Percentiles rank a stretch among this genome's conserved stretches.
phyloP scores from a whole-genome alignment of 345 rosid genomes.

The Sonneratia caseolaris region DNA sequence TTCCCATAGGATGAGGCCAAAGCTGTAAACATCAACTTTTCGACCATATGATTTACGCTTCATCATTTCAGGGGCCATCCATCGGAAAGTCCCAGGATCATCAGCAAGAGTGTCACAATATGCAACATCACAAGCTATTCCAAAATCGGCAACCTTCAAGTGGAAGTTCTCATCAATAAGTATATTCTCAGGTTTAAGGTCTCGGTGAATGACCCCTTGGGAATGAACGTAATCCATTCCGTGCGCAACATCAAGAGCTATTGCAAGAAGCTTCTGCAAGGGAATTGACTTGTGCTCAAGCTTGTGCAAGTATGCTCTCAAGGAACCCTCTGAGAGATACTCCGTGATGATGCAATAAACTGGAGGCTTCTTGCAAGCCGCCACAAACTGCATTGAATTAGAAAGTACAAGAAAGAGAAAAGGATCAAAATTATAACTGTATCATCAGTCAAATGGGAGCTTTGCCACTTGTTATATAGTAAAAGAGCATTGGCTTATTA shows the following conservation, averaged over 20 bases:
- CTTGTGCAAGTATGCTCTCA: slow-evolving; percentile 89
- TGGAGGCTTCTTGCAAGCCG: slow-evolving; percentile 69
- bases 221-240: slow-evolving; percentile 96
- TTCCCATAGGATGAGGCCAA: slow-evolving; percentile 95
- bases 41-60: slow-evolving; percentile 72
- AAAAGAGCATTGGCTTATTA: background rate
- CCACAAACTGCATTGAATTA: slow-evolving; percentile 46
- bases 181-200: slow-evolving; percentile 94
- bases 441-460: background rate
- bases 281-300: slow-evolving; percentile 71
- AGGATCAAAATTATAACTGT: background rate
- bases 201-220: slow-evolving; percentile 79
- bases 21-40: slow-evolving; percentile 89
- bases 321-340: slow-evolving; percentile 64
- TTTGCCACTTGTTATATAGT: background rate
- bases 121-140: slow-evolving; percentile 91
- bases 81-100: slow-evolving; percentile 95
- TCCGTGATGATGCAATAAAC: slow-evolving; percentile 61
- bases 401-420: slow-evolving; percentile 2
- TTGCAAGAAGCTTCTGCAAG: slow-evolving; percentile 43
- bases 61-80: slow-evolving; percentile 99
- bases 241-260: slow-evolving; percentile 72
- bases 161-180: slow-evolving; percentile 64
- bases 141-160: slow-evolving; percentile 89
- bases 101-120: slow-evolving; percentile 73